phyloP scores from a whole-genome alignment of 805 yeast species.

The Lipomyces mesembrius region DNA sequence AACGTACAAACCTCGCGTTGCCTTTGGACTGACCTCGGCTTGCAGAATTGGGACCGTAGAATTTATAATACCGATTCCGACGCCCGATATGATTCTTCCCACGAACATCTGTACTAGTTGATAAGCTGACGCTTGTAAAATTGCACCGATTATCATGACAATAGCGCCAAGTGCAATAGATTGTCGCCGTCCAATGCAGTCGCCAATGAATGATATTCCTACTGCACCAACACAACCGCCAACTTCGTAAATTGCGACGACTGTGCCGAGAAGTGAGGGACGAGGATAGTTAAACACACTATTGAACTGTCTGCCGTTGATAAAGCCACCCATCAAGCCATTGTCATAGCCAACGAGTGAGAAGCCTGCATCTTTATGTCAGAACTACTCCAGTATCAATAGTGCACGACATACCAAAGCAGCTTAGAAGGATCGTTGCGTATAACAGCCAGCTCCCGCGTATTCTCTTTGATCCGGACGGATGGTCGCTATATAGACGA shows the following conservation, averaged over 20 bases:
- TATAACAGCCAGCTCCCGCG: slow-evolving; percentile 1
- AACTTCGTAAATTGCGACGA: slow-evolving; percentile 57
- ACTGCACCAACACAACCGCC: slow-evolving; percentile 58
- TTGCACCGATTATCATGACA: slow-evolving; percentile 63
- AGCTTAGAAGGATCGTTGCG: not conserved
- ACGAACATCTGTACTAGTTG: slow-evolving; percentile 71
- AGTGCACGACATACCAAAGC: not conserved
- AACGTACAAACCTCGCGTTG: slow-evolving; percentile 68
- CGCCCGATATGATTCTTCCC: slow-evolving; percentile 73
- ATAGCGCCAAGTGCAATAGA: slow-evolving; percentile 60
- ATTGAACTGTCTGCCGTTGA: slow-evolving; percentile 26
- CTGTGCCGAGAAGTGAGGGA: slow-evolving; percentile 52
- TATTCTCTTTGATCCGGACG: not conserved
- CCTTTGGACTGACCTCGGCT: slow-evolving; percentile 71
- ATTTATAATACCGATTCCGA: slow-evolving; percentile 77
- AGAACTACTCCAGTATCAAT: not conserved
- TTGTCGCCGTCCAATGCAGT: slow-evolving; percentile 66
- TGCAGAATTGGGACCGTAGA: slow-evolving; percentile 86
- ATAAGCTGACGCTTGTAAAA: slow-evolving; percentile 60
- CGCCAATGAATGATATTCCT: slow-evolving; percentile 55
- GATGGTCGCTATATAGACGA: not conserved
- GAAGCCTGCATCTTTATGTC: not conserved
- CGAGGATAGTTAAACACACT: slow-evolving; percentile 50
- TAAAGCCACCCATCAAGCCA: slow-evolving; percentile 35
- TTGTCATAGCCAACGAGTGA: slow-evolving; percentile 22